Evolutionary conservation across 1,139 yeast genomes (phyloP), one percentile per base, ranked within the genome.

Genomic region (Dujonia santamariae): DNA sequence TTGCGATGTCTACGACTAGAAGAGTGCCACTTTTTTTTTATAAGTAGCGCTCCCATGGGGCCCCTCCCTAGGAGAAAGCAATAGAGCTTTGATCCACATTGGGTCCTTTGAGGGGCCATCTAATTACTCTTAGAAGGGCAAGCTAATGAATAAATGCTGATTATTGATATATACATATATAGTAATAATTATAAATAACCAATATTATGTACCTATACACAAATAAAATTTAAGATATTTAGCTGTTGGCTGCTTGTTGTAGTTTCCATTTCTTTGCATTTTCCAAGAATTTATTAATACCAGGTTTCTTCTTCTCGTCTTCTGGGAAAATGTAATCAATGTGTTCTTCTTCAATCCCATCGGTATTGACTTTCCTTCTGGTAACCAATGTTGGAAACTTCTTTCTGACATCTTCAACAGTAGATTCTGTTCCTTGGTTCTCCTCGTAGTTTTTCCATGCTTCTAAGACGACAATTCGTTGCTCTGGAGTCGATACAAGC

Each of bases 281-380:
- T 38, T 71, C 78, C 56, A 82, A 61, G 39, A 85, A 75, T 46
- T 72, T 75, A 38, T 72, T 63, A 40, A 75, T 55, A 33, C 59
- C 56, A 1, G 63, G 54, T 24, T 47, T 38, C 26, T 56, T 53
- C 28, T 61, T 63, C 35, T 60, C 62, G 44, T 78, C 84, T 34
- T 75, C 80, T 1, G 94, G 88, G 52, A 85, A 87, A 3, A 75
- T 61, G 54, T 80, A 85, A 39, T 79, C 90, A 37, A 67, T 52
- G 44, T 69, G 69, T 46, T 83, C 90, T 44, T 72, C 74, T 36
- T 72, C 70, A 3, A 51, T 54, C 1, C 79, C 81, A 39, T 56
- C 72, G 1, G 78, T 81, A 39, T 56, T 72, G 7, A 54, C 55
- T 31, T 63, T 62, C 25, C 72, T 63, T 46, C 68, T 72, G 45